These are phyloP conservation scores for Venturia asperata DNA, from an alignment of 2,329 filamentous ascomycete species.

Conservation along the genomic window DNA sequence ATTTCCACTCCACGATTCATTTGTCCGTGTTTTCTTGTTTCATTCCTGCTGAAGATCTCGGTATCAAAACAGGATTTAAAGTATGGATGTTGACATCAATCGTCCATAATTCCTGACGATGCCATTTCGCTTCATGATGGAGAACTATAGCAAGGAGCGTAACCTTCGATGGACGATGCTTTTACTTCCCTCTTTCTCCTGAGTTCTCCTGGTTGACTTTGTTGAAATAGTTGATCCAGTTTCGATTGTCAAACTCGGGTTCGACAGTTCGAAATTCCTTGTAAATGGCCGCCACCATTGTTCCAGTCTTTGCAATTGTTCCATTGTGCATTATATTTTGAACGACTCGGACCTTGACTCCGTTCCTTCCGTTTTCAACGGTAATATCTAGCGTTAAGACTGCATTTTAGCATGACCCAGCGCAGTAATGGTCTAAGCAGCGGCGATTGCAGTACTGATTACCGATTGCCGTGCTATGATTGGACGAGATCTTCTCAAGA, in stretches of 20 bases:
- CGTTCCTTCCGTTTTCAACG: neutral
- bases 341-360: neutral
- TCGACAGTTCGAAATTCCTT: neutral
- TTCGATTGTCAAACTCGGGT: neutral
- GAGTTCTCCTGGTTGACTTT: neutral
- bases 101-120: too few species aligned
- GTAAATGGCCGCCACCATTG: neutral
- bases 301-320: neutral
- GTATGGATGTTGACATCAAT: too few species aligned
- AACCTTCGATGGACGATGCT: too few species aligned
- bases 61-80: too few species aligned
- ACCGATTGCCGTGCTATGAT: neutral
- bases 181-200: neutral
- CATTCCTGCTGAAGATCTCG: neutral
- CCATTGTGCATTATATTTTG: neutral
- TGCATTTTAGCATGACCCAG: slow-evolving; percentile 5
- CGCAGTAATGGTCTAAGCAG: neutral
- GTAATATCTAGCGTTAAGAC: too few species aligned
- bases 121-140: too few species aligned
- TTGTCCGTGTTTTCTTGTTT: neutral
- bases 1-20: neutral
- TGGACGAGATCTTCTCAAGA: neutral
- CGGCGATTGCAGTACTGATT: neutral
- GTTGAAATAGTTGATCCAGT: neutral
- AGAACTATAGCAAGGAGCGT: too few species aligned